phyloP scores from a whole-genome alignment of 345 rosid species.

The Citrus reticulata region DNA sequence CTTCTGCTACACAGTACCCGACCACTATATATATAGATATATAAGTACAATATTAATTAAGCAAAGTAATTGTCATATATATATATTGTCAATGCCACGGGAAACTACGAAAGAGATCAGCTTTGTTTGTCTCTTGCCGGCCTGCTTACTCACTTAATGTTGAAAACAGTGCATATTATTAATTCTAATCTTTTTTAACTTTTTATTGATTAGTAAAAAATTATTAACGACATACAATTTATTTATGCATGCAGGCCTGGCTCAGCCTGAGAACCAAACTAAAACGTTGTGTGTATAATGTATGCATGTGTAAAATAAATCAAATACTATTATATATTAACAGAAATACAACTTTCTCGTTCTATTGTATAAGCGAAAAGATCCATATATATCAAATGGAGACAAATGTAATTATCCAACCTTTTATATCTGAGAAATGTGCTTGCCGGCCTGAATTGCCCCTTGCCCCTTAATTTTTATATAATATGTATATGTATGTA shows the following conservation, averaged over 20 bases:
- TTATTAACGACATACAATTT: not conserved
- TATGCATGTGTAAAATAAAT: not conserved
- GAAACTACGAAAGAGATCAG: not conserved
- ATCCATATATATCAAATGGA: not conserved
- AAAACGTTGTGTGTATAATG: too few species aligned
- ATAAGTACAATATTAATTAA: not conserved
- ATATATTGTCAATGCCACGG: not conserved
- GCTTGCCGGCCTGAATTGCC: not conserved
- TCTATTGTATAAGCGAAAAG: not conserved
- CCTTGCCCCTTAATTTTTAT: not conserved
- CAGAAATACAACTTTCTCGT: not conserved
- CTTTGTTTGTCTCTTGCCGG: constrained; percentile 2
- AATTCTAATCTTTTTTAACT: not conserved
- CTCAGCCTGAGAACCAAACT: not conserved
- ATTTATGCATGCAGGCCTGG: constrained; percentile 3
- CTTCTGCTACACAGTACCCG: not conserved
- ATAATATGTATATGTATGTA: not conserved
- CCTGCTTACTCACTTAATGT: not conserved
- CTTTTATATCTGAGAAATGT: not conserved
- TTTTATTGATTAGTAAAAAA: not conserved
- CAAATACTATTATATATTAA: not conserved
- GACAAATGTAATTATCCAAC: not conserved
- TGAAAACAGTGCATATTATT: not conserved
- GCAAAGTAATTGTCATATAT: not conserved
- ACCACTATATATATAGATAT: not conserved